Base-by-base conservation (phyloP, 1,284 basidiomycete species). In the Coniophora puteana region DNA sequence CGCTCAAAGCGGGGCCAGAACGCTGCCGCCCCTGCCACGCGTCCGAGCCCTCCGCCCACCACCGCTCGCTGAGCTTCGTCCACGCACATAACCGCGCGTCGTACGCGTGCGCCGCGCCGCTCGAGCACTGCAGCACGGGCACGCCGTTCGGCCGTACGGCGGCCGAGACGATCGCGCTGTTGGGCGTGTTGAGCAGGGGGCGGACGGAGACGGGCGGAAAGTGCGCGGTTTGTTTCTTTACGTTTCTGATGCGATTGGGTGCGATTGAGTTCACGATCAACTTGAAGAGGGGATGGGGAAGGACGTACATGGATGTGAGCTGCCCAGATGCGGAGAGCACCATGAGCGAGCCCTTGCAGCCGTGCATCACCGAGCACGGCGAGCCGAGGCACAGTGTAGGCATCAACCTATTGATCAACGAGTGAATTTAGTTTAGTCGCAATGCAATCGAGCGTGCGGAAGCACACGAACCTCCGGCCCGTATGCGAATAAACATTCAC, bases 11-110 rank as follows among this genome's bases (percentile, higher is more conserved):
- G 69, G 44, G 75, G 70, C 41, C 66, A 10, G 59, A 61, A 25
- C 81, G 74, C 43, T 80, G 76, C 3, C 83, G 74, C 23, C 80
- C 77, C 55, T 83, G 81, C 86, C 89, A 90, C n/a, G 72, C 73
- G 48, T 89, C 82, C 0, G 86, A 89, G 25, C 86, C 85, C 50
- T 82, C 76, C 0, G 80, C 69, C 82, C 85, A 92, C 86, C 89
- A 91, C 1, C 75, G 65, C 29, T 90, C 84, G 32, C 79, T 80
- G 29, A 95, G 65, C 50, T 82, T 82, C 27, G 79, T 71, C 82
- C 89, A 95, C 3, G 76, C 62, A 14, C 64, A 62, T 2, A 93
- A 69, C 3, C 68, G 61, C 2, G 72, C 42, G 51, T 95, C 89
- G 59, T 88, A 95, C 0, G 88, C 80, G 57, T 86, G 84, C 1